Percentiles rank a stretch among this genome's conserved stretches.
Conservation (phyloP, 2,329 filamentous ascomycete genomes). For the Aspergillus sp. region DNA sequence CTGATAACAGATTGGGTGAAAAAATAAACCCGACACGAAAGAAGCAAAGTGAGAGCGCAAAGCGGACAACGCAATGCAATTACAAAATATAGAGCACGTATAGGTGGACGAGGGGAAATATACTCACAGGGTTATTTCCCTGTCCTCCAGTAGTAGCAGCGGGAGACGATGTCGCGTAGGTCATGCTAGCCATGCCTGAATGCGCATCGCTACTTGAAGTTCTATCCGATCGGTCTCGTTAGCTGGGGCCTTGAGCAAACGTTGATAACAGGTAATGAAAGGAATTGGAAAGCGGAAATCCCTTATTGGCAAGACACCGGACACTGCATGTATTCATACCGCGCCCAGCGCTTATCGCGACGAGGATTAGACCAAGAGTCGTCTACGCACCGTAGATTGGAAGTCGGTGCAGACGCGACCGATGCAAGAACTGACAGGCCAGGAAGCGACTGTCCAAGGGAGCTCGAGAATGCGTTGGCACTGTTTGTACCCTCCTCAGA, state of each 20-base stretch:
- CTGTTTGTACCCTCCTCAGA: constrained; percentile 25
- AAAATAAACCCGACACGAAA: constrained; percentile 22
- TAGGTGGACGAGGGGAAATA: constrained; percentile 12
- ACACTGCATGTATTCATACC: background rate
- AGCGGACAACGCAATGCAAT: background rate
- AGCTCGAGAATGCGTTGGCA: constrained; percentile 30
- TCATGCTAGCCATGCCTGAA: constrained; percentile 59
- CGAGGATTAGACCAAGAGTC: background rate
- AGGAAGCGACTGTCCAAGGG: constrained; percentile 50
- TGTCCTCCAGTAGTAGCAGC: constrained; percentile 65
- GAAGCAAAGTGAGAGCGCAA: constrained; percentile 16
- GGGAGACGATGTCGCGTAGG: constrained; percentile 63
- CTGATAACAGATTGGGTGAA: constrained; percentile 33
- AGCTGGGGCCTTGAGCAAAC: constrained; percentile 15
- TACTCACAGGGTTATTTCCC: constrained; percentile 48
- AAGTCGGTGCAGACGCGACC: constrained; percentile 53
- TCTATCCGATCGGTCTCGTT: constrained; percentile 25
- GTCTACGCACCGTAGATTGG: constrained; percentile 51
- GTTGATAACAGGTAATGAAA: constrained; percentile 1
- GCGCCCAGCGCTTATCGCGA: background rate
- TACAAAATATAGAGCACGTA: background rate
- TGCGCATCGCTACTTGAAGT: constrained; percentile 45
- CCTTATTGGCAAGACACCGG: background rate
- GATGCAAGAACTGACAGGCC: constrained; percentile 61
- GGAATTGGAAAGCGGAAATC: background rate